A percentile compares a stretch with the other conserved stretches of the same genome.
Conservation (phyloP, 306 rosid species). For the Cucurbita pepo region DNA sequence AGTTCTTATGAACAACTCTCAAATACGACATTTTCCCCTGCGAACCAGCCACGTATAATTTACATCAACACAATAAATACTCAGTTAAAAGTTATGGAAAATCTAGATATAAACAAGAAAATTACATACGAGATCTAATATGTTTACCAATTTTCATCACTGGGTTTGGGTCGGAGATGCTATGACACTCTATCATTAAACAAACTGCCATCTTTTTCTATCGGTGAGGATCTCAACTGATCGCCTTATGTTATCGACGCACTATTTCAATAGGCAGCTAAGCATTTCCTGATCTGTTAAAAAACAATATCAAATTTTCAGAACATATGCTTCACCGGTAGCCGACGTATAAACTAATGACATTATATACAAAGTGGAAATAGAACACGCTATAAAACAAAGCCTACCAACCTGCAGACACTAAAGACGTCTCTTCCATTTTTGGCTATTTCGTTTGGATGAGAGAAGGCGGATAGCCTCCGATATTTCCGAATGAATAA, state of each 20-base stretch:
- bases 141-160: background rate
- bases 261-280: background rate
- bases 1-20: background rate
- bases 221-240: background rate
- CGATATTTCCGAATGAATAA: background rate
- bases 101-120: background rate
- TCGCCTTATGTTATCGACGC: background rate
- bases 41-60: background rate
- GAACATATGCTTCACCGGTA: background rate
- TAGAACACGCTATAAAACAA: background rate
- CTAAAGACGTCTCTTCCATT: background rate
- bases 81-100: background rate
- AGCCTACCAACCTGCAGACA: background rate
- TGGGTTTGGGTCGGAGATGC: background rate
- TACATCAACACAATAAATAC: background rate
- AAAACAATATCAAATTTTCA: background rate
- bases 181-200: background rate
- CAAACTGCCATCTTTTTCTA: background rate
- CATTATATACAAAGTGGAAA: background rate
- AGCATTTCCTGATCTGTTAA: background rate
- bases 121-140: background rate
- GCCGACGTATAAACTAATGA: background rate
- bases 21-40: background rate
- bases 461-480: background rate
- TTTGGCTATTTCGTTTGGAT: background rate